phyloP scores from a whole-genome alignment of 139 green algal genomes.

The Eudorina sp. region DNA sequence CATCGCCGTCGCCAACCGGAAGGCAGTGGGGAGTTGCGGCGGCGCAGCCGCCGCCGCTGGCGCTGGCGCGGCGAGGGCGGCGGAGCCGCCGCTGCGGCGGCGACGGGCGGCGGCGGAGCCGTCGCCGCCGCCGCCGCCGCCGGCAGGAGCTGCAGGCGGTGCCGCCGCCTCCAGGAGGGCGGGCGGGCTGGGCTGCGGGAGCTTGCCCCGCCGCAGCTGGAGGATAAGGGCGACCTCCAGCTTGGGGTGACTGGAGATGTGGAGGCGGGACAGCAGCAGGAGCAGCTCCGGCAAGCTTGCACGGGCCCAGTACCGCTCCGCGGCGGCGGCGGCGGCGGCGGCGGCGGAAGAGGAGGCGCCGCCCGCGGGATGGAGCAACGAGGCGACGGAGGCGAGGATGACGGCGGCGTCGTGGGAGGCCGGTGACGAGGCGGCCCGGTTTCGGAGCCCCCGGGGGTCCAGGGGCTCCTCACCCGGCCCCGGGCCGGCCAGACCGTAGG shows the following conservation, averaged over 20 bases:
- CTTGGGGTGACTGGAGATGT: conserved; percentile 7
- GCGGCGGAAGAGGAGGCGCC: neutral
- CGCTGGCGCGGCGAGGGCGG: neutral
- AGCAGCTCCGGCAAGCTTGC: conserved; percentile 21
- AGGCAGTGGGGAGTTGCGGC: conserved; percentile 11
- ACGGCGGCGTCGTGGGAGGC: neutral
- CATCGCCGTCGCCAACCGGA: conserved; percentile 11
- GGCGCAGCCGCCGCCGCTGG: neutral
- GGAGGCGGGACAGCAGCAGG: conserved; percentile 6
- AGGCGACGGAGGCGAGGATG: neutral
- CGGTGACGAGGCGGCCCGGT: neutral
- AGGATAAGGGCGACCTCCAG: neutral
- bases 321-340: neutral
- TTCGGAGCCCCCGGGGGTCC: too few relatives aligned
- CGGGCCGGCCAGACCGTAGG: neutral
- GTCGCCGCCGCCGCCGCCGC: neutral
- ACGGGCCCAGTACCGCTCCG: neutral
- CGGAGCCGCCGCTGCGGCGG: neutral
- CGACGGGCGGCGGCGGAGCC: neutral
- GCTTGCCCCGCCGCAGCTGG: conserved; percentile 1
- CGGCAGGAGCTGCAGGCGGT: neutral
- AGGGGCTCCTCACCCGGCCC: too few relatives aligned
- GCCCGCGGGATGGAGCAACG: neutral
- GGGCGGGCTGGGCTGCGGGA: neutral
- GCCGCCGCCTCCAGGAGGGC: too few relatives aligned